A percentile compares a stretch with the other conserved stretches of the same genome.
Conservation (phyloP, 306 rosid species). For the Prinsepia uniflora region DNA sequence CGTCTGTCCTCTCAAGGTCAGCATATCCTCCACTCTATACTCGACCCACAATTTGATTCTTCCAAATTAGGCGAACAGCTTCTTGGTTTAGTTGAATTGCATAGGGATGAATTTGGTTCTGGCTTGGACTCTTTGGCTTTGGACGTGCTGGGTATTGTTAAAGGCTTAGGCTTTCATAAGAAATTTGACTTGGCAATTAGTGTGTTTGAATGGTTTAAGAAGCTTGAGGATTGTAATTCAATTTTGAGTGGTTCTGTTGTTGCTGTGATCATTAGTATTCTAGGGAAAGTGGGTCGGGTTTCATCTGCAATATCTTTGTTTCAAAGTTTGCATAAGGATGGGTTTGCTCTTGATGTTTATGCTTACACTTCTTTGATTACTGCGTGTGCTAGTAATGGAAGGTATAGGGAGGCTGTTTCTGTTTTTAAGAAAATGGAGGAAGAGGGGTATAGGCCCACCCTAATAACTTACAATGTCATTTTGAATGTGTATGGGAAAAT, state of each 20-base stretch:
- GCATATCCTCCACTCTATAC: constrained; percentile 42
- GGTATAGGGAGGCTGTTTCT: constrained; percentile 63
- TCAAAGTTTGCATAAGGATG: constrained; percentile 43
- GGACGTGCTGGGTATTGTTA: constrained; percentile 60
- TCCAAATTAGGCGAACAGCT: constrained; percentile 24
- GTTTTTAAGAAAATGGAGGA: constrained; percentile 66
- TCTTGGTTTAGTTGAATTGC: constrained; percentile 28
- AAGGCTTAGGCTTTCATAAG: constrained; percentile 55
- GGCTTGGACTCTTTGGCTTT: constrained; percentile 31
- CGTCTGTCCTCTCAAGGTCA: constrained; percentile 60
- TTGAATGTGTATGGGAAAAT: constrained; percentile 84
- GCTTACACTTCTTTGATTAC: constrained; percentile 77
- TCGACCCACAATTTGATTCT: constrained; percentile 39
- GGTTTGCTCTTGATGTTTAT: constrained; percentile 61
- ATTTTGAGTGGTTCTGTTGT: constrained; percentile 46
- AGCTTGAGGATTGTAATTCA: constrained; percentile 22
- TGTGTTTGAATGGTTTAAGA: constrained; percentile 58
- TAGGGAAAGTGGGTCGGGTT: constrained; percentile 66
- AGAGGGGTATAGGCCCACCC: constrained; percentile 68
- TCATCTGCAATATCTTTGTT: constrained; percentile 56
- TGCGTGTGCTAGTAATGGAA: constrained; percentile 63
- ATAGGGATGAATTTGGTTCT: constrained; percentile 16
- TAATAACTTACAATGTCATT: constrained; percentile 70
- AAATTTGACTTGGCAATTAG: constrained; percentile 51
- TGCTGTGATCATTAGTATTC: constrained; percentile 61